phyloP scores from a whole-genome alignment of 768 basidiomycete species.

The Pleurotus citrinopileatus region DNA sequence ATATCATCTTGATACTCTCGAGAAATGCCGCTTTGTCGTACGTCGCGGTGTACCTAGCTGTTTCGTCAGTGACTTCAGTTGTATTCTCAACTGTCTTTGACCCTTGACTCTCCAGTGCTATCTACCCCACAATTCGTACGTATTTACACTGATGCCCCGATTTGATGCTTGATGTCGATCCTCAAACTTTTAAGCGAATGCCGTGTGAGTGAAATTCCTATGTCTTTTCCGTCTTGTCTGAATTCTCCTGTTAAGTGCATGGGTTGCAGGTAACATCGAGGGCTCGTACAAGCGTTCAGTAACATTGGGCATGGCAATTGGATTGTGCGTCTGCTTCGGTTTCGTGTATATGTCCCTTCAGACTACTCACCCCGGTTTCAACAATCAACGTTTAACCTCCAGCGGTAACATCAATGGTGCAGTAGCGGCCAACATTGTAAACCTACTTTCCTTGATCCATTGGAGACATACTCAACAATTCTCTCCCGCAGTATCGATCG shows the following conservation, averaged over 20 bases:
- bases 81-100: not conserved
- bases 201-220: constrained; percentile 37
- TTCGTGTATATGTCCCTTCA: not conserved
- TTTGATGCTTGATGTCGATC: not conserved
- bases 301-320: constrained; percentile 68
- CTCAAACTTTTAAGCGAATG: constrained; percentile 32
- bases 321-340: constrained; percentile 25
- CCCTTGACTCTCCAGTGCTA: constrained; percentile 30
- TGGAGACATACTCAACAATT: not conserved
- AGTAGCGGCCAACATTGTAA: constrained; percentile 61
- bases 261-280: constrained; percentile 72
- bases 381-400: too few relatives aligned
- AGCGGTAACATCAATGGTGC: constrained; percentile 70
- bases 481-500: constrained; percentile 54
- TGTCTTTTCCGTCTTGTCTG: constrained; percentile 7
- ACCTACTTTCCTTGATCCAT: constrained; percentile 19
- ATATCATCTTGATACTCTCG: constrained; percentile 65
- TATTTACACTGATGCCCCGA: constrained; percentile 4
- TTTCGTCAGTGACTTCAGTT: constrained; percentile 47
- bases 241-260: constrained; percentile 44
- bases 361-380: too few relatives aligned
- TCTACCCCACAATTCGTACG: constrained; percentile 52
- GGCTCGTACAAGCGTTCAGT: constrained; percentile 73
- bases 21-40: constrained; percentile 63
- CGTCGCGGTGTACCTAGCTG: constrained; percentile 69